Percentiles rank a stretch among this genome's conserved stretches.
Conservation (phyloP, 768 basidiomycete species). For the Suillus plorans region DNA sequence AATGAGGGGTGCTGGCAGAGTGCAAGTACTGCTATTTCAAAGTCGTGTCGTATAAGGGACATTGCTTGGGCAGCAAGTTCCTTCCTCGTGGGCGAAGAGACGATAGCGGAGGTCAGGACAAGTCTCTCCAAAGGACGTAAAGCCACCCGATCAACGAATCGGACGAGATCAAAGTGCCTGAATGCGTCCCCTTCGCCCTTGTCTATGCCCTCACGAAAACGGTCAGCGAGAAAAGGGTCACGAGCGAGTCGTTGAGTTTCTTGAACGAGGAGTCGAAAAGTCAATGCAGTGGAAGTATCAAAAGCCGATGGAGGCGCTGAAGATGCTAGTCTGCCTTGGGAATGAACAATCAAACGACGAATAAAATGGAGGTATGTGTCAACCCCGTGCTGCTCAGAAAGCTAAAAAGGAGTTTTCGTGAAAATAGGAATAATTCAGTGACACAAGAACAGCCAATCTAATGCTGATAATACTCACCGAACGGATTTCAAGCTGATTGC, state of each 20-base stretch:
- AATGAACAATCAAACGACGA: constrained; percentile 89
- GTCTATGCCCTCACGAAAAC: constrained; percentile 88
- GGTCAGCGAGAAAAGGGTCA: constrained; percentile 87
- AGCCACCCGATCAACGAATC: constrained; percentile 81
- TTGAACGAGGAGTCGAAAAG: constrained; percentile 83
- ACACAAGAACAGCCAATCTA: constrained; percentile 7
- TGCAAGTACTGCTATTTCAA: constrained; percentile 74
- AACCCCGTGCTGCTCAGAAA: constrained; percentile 94
- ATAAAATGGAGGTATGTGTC: constrained; percentile 98
- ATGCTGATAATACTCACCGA: constrained; percentile 60
- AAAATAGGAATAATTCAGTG: constrained; percentile 14
- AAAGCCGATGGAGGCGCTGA: constrained; percentile 61
- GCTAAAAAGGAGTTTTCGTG: constrained; percentile 45
- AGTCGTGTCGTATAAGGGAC: constrained; percentile 70
- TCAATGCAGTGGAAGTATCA: constrained; percentile 74
- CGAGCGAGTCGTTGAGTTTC: constrained; percentile 88
- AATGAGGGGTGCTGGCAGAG: constrained; percentile 80
- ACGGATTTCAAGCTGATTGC: constrained; percentile 92
- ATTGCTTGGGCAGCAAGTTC: constrained; percentile 61
- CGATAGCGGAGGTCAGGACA: constrained; percentile 72
- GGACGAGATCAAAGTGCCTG: constrained; percentile 77
- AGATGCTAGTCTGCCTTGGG: constrained; percentile 67
- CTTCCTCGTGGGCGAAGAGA: constrained; percentile 58
- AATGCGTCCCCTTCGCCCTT: constrained; percentile 84
- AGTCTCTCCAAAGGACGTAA: constrained; percentile 78